Conservation (phyloP, 2,329 filamentous ascomycete species). For the Fusarium sp. region DNA sequence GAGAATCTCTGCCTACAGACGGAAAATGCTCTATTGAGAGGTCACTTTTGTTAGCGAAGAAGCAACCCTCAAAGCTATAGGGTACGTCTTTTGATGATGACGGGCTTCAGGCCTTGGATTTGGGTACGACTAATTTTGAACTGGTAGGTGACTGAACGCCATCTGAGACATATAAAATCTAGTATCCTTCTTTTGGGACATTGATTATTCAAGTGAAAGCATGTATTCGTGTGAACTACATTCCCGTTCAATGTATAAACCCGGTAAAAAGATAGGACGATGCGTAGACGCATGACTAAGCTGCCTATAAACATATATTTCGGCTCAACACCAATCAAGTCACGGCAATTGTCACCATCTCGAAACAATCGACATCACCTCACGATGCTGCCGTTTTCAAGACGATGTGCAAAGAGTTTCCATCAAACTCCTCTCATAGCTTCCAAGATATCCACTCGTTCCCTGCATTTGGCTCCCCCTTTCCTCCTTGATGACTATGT, state of each 20-base stretch:
- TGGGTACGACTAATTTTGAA: too few relatives aligned
- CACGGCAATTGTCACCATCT: slow-evolving; percentile 43
- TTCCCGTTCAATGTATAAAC: not conserved
- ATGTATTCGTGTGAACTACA: not conserved
- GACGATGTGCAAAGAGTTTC: slow-evolving; percentile 4
- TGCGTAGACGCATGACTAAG: slow-evolving; percentile 25
- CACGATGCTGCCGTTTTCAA: slow-evolving; percentile 38
- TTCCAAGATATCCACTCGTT: slow-evolving; percentile 26
- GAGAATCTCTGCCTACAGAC: too few relatives aligned
- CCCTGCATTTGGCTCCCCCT: slow-evolving; percentile 70
- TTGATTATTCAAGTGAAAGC: not conserved
- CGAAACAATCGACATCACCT: slow-evolving; percentile 16
- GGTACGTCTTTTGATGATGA: too few relatives aligned
- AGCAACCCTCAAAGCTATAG: too few relatives aligned
- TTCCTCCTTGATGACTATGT: slow-evolving; percentile 83
- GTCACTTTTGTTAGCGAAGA: too few relatives aligned
- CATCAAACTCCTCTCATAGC: slow-evolving; percentile 6
- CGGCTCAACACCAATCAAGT: slow-evolving; percentile 45
- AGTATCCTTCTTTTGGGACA: not conserved
- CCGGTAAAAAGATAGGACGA: not conserved
- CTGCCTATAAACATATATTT: slow-evolving; percentile 9
- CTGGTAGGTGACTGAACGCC: too few relatives aligned
- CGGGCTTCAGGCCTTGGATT: too few relatives aligned
- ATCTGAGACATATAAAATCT: too few relatives aligned
- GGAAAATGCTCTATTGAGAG: too few relatives aligned